Base-by-base conservation (phyloP, 2,329 filamentous ascomycete genomes). In the Paecilomyces formosus region DNA sequence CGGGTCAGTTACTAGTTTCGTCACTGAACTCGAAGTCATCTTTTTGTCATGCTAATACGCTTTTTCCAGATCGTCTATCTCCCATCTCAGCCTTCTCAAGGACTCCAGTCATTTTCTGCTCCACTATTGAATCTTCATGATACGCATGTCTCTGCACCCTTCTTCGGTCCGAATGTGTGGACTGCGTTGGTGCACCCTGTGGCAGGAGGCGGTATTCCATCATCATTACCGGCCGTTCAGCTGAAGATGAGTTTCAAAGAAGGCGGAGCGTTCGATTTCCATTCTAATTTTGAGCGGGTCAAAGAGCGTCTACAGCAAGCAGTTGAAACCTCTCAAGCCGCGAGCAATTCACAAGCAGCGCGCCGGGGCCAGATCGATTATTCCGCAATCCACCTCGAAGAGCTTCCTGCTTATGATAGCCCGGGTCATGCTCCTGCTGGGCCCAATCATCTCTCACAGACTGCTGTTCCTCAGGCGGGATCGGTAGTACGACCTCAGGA, bases 161-260 rank as follows among this genome's bases (percentile, higher is more conserved):
- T 92, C 81, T 96, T 96, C 73, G 92, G 93, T 21, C 88, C 91
- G 3, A 97, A 96, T 80, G 88, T 89, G 64, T 97, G 92, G 92
- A 86, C 86, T 58, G 88, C 89, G 24, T 78, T 88, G 52, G 85
- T 95, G 59, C 88, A 88, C 66, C 91, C 93, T 1, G 90, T 96
- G 24, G 78, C 88, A 0, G 89, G 89, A 35, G 94, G 94, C 39
- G 90, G 90, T 55, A 89, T 97, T 55, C 90, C 92, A 0, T 76
- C 87, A 4, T 80, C 88, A 22, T 82, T 90, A 61, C 82, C 87
- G 18, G 85, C 87, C 28, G 80, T 96, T 51, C 90, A 94, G 67
- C 74, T 96, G 64, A 92, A 89, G 71, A 82, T 97, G 67, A 92
- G 88, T 22, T 97, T 97, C 79, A 92, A 92, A 70, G 92, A 97